A percentile compares a stretch with the other conserved stretches of the same genome.
phyloP scores from a whole-genome alignment of 345 rosid genomes.

The Iberis pinnata region DNA sequence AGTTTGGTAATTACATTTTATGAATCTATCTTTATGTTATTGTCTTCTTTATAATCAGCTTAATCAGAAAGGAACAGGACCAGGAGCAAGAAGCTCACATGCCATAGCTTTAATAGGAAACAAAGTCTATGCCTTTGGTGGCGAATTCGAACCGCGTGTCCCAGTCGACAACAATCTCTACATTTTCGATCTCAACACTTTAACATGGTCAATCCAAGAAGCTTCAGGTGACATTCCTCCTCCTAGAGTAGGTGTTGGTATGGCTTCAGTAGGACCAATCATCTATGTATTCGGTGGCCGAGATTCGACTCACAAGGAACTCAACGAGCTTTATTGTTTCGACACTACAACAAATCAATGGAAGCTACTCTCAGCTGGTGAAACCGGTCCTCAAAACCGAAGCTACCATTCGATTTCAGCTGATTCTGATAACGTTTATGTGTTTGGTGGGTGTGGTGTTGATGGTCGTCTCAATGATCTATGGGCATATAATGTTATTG shows the following conservation, averaged over 20 bases:
- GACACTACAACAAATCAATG: slow-evolving; percentile 50
- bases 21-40: background rate
- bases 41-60: slow-evolving; percentile 39
- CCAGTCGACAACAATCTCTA: slow-evolving; percentile 80
- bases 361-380: slow-evolving; percentile 56
- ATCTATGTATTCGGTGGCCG: slow-evolving; percentile 80
- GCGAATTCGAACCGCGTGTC: slow-evolving; percentile 75
- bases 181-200: slow-evolving; percentile 51
- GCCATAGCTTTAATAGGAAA: slow-evolving; percentile 61
- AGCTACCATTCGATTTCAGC: slow-evolving; percentile 71
- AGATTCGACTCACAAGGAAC: slow-evolving; percentile 58
- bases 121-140: slow-evolving; percentile 71
- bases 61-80: slow-evolving; percentile 62
- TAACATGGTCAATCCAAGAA: slow-evolving; percentile 54
- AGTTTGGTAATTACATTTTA: background rate
- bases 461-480: slow-evolving; percentile 72
- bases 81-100: slow-evolving; percentile 92
- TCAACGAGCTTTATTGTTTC: slow-evolving; percentile 70
- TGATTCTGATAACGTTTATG: slow-evolving; percentile 48
- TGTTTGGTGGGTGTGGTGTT: slow-evolving; percentile 86
- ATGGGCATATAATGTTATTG: slow-evolving; percentile 65
- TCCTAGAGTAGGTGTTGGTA: slow-evolving; percentile 82
- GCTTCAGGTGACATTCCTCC: slow-evolving; percentile 71
- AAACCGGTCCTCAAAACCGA: slow-evolving; percentile 52
- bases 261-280: slow-evolving; percentile 54